Base-by-base conservation (phyloP, 1,284 basidiomycete genomes). In the Pseudozyma pruni region DNA sequence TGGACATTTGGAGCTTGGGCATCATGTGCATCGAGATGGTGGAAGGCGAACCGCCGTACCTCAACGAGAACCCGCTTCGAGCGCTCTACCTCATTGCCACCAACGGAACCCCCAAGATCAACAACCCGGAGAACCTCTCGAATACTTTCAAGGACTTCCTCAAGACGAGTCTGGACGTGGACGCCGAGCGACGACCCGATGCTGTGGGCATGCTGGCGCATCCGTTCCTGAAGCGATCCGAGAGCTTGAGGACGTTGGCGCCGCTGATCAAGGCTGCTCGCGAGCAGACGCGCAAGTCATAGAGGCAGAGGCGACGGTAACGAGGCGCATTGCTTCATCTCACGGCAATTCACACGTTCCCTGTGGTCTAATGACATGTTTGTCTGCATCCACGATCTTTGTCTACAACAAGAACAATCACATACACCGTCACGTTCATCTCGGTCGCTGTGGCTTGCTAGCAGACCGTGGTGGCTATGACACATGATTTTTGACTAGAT, bases 21-120 rank as follows among this genome's bases (percentile, higher is more conserved):
- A 98, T 99, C 85, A 95, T 98, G 93, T 94, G 94, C 22, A 98
- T 98, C 72, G 94, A 98, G 86, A 98, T 98, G 95, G 93, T 98
- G 75, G 95, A 98, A 84, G 95, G 96, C 63, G 95, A 98, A 84
- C 96, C 95, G 2, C 95, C 95, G 27, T 98, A 98, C 81, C 87
- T 97, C 40, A 95, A 96, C 83, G 94, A 98, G 85, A 96, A 96
- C 85, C 94, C 94, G 2, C 86, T 98, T 42, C 91, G 95, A 81
- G 94, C 93, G 7, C 85, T 98, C 35, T 98, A 98, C 83, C 87
- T 98, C 47, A 98, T 98, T 78, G 94, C 94, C 6, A 98, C 94
- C 19, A 98, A 97, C 80, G 94, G 95, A n/a, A 98, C 94, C 43
- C 95, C 95, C 10, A 91, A 91, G 59, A 93, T 98, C 72, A 91